Conservation (phyloP, 1,284 basidiomycete genomes). For the Spongispora temasekensis region DNA sequence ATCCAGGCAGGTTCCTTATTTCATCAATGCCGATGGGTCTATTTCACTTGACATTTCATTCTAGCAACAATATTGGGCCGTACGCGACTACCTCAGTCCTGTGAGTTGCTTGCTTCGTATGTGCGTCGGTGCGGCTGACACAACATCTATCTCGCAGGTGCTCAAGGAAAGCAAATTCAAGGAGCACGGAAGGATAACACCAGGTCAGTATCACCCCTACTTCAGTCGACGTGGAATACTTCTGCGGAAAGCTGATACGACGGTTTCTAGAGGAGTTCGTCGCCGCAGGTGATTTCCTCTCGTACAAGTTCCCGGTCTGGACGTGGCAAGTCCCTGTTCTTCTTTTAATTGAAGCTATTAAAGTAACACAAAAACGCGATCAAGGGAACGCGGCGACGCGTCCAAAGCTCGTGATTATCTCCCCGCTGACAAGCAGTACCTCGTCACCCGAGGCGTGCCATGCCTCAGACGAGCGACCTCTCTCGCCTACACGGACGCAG, state of each 20-base stretch:
- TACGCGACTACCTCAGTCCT: conserved; percentile 95
- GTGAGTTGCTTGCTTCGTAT: conserved; percentile 47
- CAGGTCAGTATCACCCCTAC: too few relatives aligned
- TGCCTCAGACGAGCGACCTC: conserved; percentile 90
- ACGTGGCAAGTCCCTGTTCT: conserved; percentile 62
- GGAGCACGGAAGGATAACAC: conserved; percentile 95
- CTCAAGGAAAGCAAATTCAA: conserved; percentile 99
- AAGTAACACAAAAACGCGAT: not conserved
- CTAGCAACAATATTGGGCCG: conserved; percentile 90
- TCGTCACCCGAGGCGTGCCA: conserved; percentile 91
- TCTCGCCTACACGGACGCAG: conserved; percentile 90
- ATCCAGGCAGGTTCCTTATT: conserved; percentile 53
- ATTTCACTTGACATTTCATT: conserved; percentile 12
- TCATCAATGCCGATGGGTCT: not conserved
- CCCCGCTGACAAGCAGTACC: conserved; percentile 93
- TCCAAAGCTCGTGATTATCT: conserved; percentile 89
- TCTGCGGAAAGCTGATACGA: too few relatives aligned
- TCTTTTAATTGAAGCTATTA: not conserved
- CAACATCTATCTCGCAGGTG: conserved; percentile 65
- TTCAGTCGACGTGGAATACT: too few relatives aligned
- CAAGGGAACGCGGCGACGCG: conserved; percentile 89
- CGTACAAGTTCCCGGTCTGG: conserved; percentile 97
- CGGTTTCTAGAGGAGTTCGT: conserved; percentile 97
- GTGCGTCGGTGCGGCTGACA: conserved; percentile 34
- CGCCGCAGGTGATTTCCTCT: conserved; percentile 90